These are phyloP conservation scores for Aspergillus calidoustus DNA, from an alignment of 2,329 filamentous ascomycete species.

Conservation along the genomic window DNA sequence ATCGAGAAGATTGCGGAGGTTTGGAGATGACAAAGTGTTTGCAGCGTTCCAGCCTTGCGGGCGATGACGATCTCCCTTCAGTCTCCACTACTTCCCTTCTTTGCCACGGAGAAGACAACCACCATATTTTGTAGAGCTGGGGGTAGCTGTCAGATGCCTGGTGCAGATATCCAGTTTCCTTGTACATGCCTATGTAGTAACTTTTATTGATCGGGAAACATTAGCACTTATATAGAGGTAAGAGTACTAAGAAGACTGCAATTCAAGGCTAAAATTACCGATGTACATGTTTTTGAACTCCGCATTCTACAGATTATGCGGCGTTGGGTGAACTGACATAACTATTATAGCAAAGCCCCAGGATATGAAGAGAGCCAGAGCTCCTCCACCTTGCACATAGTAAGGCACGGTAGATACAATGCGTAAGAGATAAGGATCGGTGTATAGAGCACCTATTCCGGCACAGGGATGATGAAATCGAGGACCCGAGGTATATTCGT, in stretches of 20 bases:
- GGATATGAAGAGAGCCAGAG: too few relatives aligned
- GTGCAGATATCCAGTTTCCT: background rate
- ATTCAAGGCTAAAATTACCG: too few relatives aligned
- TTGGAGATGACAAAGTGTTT: slow-evolving; percentile 10
- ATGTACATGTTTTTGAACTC: too few relatives aligned
- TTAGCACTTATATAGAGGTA: too few relatives aligned
- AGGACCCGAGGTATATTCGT: slow-evolving; percentile 1
- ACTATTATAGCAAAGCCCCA: too few relatives aligned
- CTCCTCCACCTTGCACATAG: too few relatives aligned
- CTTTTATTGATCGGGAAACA: too few relatives aligned
- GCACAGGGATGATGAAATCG: background rate
- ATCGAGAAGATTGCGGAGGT: slow-evolving; percentile 4
- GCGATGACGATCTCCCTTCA: background rate
- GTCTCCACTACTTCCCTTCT: background rate
- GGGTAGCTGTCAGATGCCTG: background rate
- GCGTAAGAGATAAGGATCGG: background rate
- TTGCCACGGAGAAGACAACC: background rate
- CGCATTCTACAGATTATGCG: too few relatives aligned
- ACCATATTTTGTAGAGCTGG: background rate
- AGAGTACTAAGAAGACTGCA: too few relatives aligned
- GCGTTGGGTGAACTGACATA: too few relatives aligned
- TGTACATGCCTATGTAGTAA: too few relatives aligned
- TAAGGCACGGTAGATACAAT: background rate
- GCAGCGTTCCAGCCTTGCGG: slow-evolving; percentile 1
- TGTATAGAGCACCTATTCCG: background rate